Conservation (phyloP, 179 eudicot species). For the Vitellaria paradoxa region DNA sequence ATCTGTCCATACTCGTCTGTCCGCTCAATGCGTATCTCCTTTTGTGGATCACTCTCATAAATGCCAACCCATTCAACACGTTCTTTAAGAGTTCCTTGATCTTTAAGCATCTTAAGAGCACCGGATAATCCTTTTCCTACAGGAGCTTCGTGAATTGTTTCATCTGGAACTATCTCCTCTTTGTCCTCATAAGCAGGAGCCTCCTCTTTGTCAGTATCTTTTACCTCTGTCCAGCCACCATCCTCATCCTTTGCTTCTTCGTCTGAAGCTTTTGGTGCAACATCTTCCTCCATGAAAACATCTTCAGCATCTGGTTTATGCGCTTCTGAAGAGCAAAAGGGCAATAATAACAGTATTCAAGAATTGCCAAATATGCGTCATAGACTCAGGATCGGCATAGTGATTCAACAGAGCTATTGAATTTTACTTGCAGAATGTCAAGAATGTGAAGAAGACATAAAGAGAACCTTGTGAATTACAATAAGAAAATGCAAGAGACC, state of each 20-base stretch:
- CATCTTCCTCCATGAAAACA: constrained; percentile 98
- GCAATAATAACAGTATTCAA: constrained; percentile 14
- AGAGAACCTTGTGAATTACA: background rate
- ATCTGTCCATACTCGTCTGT: constrained; percentile 78
- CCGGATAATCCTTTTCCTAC: constrained; percentile 86
- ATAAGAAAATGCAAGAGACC: background rate
- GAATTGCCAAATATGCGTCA: background rate
- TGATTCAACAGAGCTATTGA: constrained; percentile 7
- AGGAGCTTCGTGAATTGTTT: constrained; percentile 71
- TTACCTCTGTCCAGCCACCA: constrained; percentile 61
- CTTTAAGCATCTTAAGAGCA: constrained; percentile 68
- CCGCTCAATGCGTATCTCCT: constrained; percentile 83
- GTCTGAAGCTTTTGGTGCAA: constrained; percentile 46
- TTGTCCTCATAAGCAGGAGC: constrained; percentile 31
- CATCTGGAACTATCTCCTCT: constrained; percentile 53
- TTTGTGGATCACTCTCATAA: constrained; percentile 48
- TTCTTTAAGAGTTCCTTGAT: constrained; percentile 84
- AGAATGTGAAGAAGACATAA: background rate
- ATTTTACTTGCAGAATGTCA: constrained; percentile 4
- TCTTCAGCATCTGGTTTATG: constrained; percentile 67
- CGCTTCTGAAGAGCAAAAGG: constrained; percentile 44
- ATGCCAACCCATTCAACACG: constrained; percentile 84
- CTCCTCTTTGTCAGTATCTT: constrained; percentile 45
- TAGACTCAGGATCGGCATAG: background rate
- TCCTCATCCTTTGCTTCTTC: constrained; percentile 44